Evolutionary conservation across 345 rosid genomes (phyloP).

Genomic region (Ceriops tagal): DNA sequence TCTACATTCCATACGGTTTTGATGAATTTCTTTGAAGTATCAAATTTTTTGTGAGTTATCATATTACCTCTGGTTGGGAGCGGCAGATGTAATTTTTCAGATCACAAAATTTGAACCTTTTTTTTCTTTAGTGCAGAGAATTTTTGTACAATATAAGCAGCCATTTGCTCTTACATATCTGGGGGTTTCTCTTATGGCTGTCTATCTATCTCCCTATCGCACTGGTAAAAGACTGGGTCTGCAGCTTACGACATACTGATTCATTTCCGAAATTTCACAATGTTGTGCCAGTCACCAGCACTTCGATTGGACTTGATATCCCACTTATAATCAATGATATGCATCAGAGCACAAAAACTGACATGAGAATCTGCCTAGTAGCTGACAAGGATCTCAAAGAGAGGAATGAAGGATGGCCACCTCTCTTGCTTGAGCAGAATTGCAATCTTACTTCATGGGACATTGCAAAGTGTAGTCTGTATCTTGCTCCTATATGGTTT

Average conservation of each 20-base stretch:
- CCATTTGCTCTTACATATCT: slow-evolving; percentile 62
- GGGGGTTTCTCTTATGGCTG: slow-evolving; percentile 62
- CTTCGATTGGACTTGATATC: slow-evolving; percentile 33
- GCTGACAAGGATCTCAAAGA: slow-evolving; percentile 35
- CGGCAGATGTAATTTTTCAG: no score
- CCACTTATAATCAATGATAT: slow-evolving; percentile 39
- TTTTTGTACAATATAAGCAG: slow-evolving; percentile 49
- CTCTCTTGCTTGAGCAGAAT: slow-evolving; percentile 16
- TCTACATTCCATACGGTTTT: no score
- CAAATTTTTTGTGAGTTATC: no score
- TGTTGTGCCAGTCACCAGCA: slow-evolving; percentile 7
- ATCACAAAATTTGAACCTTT: neutral
- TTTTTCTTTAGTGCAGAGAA: slow-evolving; percentile 35
- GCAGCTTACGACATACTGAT: slow-evolving; percentile 20
- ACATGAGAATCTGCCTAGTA: slow-evolving; percentile 20
- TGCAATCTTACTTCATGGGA: slow-evolving; percentile 34
- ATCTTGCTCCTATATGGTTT: slow-evolving; percentile 69
- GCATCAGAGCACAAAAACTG: slow-evolving; percentile 19
- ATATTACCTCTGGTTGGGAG: no score
- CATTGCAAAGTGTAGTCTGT: slow-evolving; percentile 43
- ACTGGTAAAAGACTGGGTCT: slow-evolving; percentile 41
- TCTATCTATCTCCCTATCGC: slow-evolving; percentile 52
- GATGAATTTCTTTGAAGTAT: no score
- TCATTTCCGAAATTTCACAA: slow-evolving; percentile 9
- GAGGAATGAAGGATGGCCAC: slow-evolving; percentile 47